phyloP scores from a whole-genome alignment of 225 moss, liverwort and hornwort species.

The Rhytidiadelphus loreus region DNA sequence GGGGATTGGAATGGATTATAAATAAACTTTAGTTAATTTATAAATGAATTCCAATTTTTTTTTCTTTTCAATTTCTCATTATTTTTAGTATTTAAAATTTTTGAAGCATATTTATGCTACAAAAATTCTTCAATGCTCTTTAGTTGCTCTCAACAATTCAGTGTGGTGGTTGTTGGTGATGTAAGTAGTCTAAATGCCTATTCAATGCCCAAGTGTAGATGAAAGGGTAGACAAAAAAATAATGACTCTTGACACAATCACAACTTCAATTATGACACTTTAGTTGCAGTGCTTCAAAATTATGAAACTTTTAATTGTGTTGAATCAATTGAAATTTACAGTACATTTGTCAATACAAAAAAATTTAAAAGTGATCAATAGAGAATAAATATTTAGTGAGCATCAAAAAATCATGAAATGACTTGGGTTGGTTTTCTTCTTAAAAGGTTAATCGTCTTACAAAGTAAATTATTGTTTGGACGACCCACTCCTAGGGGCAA shows the following conservation, averaged over 20 bases:
- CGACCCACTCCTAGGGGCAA: accelerated
- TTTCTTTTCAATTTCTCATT: neutral
- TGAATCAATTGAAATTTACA: neutral
- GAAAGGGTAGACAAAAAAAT: neutral
- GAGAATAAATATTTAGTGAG: accelerated
- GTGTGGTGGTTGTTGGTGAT: neutral
- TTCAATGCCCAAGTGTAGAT: neutral
- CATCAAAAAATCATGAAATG: neutral
- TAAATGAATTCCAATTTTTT: neutral
- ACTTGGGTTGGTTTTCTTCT: neutral
- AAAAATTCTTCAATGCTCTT: neutral
- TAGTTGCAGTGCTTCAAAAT: too few relatives aligned
- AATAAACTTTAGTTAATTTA: neutral
- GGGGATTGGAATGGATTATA: too few relatives aligned
- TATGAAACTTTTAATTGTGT: neutral
- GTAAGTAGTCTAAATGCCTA: neutral
- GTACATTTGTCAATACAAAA: neutral
- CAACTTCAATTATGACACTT: neutral
- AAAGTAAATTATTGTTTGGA: neutral
- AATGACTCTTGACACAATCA: neutral
- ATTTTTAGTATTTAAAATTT: neutral
- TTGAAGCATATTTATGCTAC: neutral
- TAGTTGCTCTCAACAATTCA: neutral
- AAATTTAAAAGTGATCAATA: too few relatives aligned
- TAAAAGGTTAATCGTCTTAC: neutral